Evolutionary conservation across 2,329 filamentous ascomycete genomes (phyloP), one percentile per base, ranked within the genome.

Genomic region (Zymoseptoria ardabiliae): DNA sequence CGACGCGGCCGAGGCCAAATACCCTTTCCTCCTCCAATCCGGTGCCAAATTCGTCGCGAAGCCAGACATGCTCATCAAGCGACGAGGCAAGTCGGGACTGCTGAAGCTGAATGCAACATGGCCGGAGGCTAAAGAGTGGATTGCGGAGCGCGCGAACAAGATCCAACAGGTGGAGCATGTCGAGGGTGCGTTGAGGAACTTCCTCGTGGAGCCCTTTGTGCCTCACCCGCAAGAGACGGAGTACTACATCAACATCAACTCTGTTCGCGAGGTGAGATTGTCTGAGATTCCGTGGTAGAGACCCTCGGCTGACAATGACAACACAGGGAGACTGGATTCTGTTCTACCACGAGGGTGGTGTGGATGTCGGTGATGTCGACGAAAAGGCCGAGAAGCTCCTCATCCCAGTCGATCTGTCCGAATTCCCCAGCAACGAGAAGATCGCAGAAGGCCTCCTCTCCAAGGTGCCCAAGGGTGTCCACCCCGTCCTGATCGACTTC

Each of bases 221-320:
- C 94, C 93, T 72, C 94, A 99, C 79, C 89, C 92, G 66, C 85
- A 91, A 71, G 88, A 91, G 76, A 97, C 93, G 66, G 94, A 99
- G 80, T 97, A 97, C 83, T 99, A 99, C 81, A 96, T 99, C 83
- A 97, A 97, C 87, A 99, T 99, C 83, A 94, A 97, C 85, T 97
- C 94, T 65, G 92, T 96, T 73, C 90, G 94, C 83, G 94, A 97
- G 87, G 94, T 97, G 87, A 86, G 91, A 86, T 63, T 21, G 20
- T 11, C 20, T 6, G 1, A 17, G 7, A 49, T 21, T 35, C 54
- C 22, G 23, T 19, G 5, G 9, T 54, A 28, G 45, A 52, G 17
- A 25, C 17, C 17, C 35, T 53, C 59, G 50, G 64, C 75, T 76
- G 67, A 74, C 69, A 55, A 62, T 65, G 6, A 62, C 53, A 56